These are phyloP conservation scores for Anthracocystis walkeri DNA, from an alignment of 1,284 basidiomycete genomes.

Conservation along the genomic window DNA sequence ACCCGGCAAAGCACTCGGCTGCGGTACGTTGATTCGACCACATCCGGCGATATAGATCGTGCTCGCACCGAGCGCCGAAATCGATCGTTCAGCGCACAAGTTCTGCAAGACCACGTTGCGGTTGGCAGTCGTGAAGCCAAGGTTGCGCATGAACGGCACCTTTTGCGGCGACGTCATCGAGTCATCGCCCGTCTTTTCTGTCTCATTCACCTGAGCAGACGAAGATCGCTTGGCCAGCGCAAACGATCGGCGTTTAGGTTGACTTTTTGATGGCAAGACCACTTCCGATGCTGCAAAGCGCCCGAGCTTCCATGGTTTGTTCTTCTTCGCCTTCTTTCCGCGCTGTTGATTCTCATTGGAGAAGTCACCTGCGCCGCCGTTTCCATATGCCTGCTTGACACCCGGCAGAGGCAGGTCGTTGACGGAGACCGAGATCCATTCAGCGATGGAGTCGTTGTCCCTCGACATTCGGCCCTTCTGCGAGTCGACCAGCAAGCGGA, in stretches of 20 bases:
- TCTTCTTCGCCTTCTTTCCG: constrained; percentile 25
- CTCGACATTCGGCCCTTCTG: constrained; percentile 36
- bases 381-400: constrained; percentile 27
- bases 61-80: constrained; percentile 35
- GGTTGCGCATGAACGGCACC: constrained; percentile 36
- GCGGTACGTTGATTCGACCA: constrained; percentile 31
- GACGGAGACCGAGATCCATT: constrained; percentile 49
- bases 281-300: constrained; percentile 45
- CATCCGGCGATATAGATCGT: constrained; percentile 33
- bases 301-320: constrained; percentile 41
- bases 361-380: constrained; percentile 42
- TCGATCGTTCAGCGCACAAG: constrained; percentile 32
- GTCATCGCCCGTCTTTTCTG: constrained; percentile 8
- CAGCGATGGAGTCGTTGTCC: constrained; percentile 46
- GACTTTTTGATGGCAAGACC: constrained; percentile 19
- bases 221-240: constrained; percentile 27
- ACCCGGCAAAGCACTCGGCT: constrained; percentile 3
- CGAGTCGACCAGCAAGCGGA: constrained; percentile 34
- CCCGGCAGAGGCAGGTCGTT: constrained; percentile 33
- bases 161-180: background rate
- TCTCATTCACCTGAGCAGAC: constrained; percentile 24
- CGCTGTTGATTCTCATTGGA: constrained; percentile 32
- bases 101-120: constrained; percentile 44
- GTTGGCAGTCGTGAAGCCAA: constrained; percentile 46
- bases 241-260: constrained; percentile 24